Evolutionary conservation across 768 basidiomycete species (phyloP).

Genomic region (Termitomyces sp.): DNA sequence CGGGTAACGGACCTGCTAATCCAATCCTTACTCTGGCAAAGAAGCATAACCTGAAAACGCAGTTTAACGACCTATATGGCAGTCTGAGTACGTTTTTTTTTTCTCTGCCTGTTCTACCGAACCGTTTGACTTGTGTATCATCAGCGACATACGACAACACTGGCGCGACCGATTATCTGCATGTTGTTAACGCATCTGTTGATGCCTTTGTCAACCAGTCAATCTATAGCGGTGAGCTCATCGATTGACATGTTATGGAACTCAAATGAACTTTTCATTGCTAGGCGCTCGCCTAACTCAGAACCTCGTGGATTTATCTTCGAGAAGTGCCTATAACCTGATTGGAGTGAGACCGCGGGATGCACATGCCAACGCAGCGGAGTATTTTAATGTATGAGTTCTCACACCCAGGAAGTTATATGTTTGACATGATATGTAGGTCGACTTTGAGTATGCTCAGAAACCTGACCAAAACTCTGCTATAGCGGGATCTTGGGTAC

Average conservation of each 20-base stretch:
- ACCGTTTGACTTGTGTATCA: too few relatives aligned
- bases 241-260: not conserved
- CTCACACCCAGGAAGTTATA: not conserved
- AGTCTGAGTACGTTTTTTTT: too few relatives aligned
- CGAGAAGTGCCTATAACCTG: slow-evolving; percentile 48
- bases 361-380: slow-evolving; percentile 42
- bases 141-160: slow-evolving; percentile 34
- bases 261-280: not conserved
- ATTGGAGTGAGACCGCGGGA: slow-evolving; percentile 39
- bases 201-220: slow-evolving; percentile 36
- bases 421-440: slow-evolving; percentile 13
- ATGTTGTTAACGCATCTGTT: slow-evolving; percentile 34
- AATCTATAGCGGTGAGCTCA: slow-evolving; percentile 34
- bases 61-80: too few relatives aligned
- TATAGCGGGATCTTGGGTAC: slow-evolving; percentile 60
- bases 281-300: slow-evolving; percentile 38
- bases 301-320: slow-evolving; percentile 48
- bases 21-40: too few relatives aligned
- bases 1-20: too few relatives aligned
- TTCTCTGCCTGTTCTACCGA: too few relatives aligned
- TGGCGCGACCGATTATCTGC: slow-evolving; percentile 42
- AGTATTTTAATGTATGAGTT: slow-evolving; percentile 44
- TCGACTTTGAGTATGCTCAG: slow-evolving; percentile 50
- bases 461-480: slow-evolving; percentile 59
- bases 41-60: too few relatives aligned